These are phyloP conservation scores for Pythium pectinolyticum DNA, from an alignment of 352 stramenopile genomes.

Conservation along the genomic window DNA sequence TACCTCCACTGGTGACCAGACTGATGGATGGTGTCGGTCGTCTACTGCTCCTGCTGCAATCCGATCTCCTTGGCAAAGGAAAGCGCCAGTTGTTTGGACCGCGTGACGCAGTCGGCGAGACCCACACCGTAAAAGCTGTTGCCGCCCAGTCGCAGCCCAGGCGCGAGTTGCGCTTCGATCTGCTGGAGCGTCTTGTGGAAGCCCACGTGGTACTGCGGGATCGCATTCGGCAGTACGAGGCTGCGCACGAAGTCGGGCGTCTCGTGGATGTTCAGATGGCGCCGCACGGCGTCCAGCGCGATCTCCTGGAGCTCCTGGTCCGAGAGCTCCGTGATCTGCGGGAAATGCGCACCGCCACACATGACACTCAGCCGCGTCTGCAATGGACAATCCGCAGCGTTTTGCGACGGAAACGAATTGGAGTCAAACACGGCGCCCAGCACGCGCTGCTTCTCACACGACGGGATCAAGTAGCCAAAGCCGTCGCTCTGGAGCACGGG, in stretches of 20 bases:
- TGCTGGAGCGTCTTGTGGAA: conserved; percentile 58
- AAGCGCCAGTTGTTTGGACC: conserved; percentile 78
- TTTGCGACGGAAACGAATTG: conserved; percentile 86
- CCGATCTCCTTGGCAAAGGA: conserved; percentile 49
- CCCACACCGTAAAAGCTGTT: conserved; percentile 90
- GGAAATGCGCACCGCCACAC: conserved; percentile 78
- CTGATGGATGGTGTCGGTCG: no score
- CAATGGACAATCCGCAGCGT: conserved; percentile 25
- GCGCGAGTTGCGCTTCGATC: conserved; percentile 60
- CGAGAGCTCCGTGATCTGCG: conserved; percentile 45
- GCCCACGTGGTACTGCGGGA: conserved; percentile 87
- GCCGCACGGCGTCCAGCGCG: conserved; percentile 62
- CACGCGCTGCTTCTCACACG: conserved; percentile 63
- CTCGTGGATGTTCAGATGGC: conserved; percentile 67
- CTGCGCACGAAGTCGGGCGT: conserved; percentile 59
- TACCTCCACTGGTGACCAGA: no score
- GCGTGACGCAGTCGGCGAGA: conserved; percentile 78
- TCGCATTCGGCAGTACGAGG: conserved; percentile 58
- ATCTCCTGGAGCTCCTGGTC: conserved; percentile 54
- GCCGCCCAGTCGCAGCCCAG: conserved; percentile 58
- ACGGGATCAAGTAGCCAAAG: conserved; percentile 87
- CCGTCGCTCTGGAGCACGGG: conserved; percentile 61
- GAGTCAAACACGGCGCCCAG: conserved; percentile 88
- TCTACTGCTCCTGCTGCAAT: not conserved
- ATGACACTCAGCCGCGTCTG: conserved; percentile 87